Base-by-base conservation (phyloP, 495 filamentous ascomycete genomes). In the Tuber magnatum region DNA sequence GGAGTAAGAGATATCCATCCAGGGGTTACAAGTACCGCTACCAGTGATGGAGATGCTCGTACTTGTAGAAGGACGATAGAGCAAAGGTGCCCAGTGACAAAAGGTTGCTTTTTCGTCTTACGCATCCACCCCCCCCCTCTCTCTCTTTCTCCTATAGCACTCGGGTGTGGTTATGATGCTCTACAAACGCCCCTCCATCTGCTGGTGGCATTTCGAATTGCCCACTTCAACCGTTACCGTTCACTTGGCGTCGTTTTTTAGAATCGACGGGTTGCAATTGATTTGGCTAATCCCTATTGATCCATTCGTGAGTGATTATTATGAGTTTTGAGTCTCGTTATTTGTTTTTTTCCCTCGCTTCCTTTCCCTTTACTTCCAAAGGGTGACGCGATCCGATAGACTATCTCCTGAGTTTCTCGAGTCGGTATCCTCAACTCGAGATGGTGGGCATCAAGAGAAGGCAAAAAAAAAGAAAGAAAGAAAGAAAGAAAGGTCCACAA, bases 391-490 rank as follows among this genome's bases (percentile, higher is more conserved):
- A 35, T 65, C 56, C 56, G 56, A 65, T 65, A 46, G 43, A 20
- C 43, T 46, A 65, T 65, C 56, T 65, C 56, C 56, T 65, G 56
- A 65, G 56, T 65, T 65, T 35, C 56, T 65, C 56, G 56, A 65
- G 56, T 65, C 56, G 56, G 56, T 65, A 65, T 65, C 56, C 56
- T 65, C 56, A 65, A 65, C 56, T 65, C 28, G 56, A 65, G 56
- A 65, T 65, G 56, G 56, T 65, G 56, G 56, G 56, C 56, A 65
- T 65, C 56, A 65, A 32, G 56, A 65, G 32, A 35, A 65, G 32
- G 32, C 32, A 3, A n/a, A 12, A 32, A n/a, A 32, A 61, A n/a
- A 24, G 7, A 48, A 51, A 65, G 10, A 28, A 5, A 46, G 44
- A 46, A 46, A 48, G 20, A 7, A 48, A 48, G 14, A 22, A 48